A percentile compares a stretch with the other conserved stretches of the same genome.
phyloP scores from a whole-genome alignment of 1,139 yeast genomes.

The Zygosaccharomyces pseudobailii region DNA sequence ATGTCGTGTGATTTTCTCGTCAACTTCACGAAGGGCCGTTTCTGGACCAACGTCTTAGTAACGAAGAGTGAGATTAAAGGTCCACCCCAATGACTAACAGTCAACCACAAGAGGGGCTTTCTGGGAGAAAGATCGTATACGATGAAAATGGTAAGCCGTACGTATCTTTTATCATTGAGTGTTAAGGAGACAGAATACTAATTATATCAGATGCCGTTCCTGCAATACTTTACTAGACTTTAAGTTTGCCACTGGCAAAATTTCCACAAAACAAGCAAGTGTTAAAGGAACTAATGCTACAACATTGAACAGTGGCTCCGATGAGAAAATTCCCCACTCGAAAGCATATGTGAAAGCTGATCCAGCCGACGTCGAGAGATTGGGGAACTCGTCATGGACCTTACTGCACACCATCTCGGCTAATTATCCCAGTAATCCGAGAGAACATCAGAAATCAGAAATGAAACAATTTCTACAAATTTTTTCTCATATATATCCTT shows the following conservation, averaged over 20 bases:
- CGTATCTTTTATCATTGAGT: constrained; percentile 31
- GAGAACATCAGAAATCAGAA: constrained; percentile 57
- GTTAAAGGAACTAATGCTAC: constrained; percentile 19
- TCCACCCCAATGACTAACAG: constrained; percentile 9
- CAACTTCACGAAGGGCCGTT: too few relatives aligned
- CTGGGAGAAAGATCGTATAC: constrained; percentile 68
- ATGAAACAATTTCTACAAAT: constrained; percentile 64
- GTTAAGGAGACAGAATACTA: constrained; percentile 8
- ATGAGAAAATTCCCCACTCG: constrained; percentile 19
- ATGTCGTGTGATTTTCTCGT: neutral
- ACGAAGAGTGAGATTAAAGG: neutral
- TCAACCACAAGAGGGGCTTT: constrained; percentile 39
- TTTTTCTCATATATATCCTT: constrained; percentile 83
- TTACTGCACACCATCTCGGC: constrained; percentile 89
- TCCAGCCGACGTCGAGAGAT: constrained; percentile 80
- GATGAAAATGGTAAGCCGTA: constrained; percentile 92
- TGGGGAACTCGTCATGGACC: constrained; percentile 93
- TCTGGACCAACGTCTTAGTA: too few relatives aligned
- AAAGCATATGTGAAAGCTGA: constrained; percentile 44
- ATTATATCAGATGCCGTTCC: constrained; percentile 57
- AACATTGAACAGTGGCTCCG: constrained; percentile 14
- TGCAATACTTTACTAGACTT: constrained; percentile 79
- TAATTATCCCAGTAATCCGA: constrained; percentile 70
- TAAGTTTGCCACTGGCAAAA: constrained; percentile 38
- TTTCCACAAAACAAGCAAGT: constrained; percentile 5